Evolutionary conservation across 2,329 filamentous ascomycete genomes (phyloP).

Genomic region (Ophiostoma piceae): DNA sequence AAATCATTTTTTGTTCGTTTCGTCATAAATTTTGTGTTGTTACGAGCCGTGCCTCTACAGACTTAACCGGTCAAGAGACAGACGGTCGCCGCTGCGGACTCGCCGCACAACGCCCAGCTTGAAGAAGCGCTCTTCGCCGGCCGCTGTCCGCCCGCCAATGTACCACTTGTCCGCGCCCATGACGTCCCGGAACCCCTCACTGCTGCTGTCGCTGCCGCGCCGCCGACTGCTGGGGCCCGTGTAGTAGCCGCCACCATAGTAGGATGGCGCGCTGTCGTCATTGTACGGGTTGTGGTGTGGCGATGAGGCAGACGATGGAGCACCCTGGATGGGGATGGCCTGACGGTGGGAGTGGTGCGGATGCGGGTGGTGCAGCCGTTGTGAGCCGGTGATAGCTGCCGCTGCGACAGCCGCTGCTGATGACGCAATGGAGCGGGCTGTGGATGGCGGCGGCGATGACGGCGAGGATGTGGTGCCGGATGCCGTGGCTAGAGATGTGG

Average conservation of each 20-base stretch:
- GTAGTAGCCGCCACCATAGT: slow-evolving; percentile 13
- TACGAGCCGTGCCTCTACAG: slow-evolving; percentile 36
- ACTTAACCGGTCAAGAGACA: slow-evolving; percentile 70
- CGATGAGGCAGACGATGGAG: neutral
- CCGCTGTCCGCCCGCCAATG: slow-evolving; percentile 69
- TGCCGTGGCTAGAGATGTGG: slow-evolving; percentile 28
- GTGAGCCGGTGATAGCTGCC: slow-evolving; percentile 25
- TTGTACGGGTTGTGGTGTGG: slow-evolving; percentile 15
- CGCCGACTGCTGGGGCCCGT: slow-evolving; percentile 31
- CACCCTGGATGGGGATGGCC: slow-evolving; percentile 1
- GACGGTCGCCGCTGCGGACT: slow-evolving; percentile 65
- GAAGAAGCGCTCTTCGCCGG: slow-evolving; percentile 75
- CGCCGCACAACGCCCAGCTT: slow-evolving; percentile 71
- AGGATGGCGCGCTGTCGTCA: neutral
- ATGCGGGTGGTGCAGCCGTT: slow-evolving; percentile 25
- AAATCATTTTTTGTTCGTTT: slow-evolving; percentile 3
- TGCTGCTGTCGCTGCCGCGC: slow-evolving; percentile 68
- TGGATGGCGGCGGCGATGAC: slow-evolving; percentile 16
- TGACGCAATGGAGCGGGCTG: slow-evolving; percentile 25
- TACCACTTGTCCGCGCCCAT: slow-evolving; percentile 74
- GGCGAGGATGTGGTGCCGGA: slow-evolving; percentile 20
- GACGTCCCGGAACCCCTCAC: slow-evolving; percentile 69
- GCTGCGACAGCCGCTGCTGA: slow-evolving; percentile 26
- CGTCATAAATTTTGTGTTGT: neutral
- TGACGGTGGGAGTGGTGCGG: slow-evolving; percentile 20